Evolutionary conservation across 1,284 basidiomycete genomes (phyloP).

Genomic region (Trametes versicolor): DNA sequence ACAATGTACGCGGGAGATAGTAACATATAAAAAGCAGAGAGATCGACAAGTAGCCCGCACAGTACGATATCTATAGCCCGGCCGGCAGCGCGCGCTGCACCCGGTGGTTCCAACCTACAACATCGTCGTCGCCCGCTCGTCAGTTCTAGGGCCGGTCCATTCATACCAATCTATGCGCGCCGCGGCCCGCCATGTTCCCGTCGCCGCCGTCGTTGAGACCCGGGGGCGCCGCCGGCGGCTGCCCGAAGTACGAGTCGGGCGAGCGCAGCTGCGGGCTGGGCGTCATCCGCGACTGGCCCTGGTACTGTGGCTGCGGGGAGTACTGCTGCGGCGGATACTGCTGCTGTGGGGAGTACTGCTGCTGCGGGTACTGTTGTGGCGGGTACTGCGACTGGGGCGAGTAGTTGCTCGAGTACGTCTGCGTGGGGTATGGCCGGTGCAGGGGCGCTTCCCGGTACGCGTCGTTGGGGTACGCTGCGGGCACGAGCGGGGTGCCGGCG

Average conservation of each 20-base stretch:
- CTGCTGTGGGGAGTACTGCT: slow-evolving; percentile 35
- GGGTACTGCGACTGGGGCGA: slow-evolving; percentile 47
- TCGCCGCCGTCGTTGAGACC: slow-evolving; percentile 26
- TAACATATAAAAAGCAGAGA: slow-evolving; percentile 21
- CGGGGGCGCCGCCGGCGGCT: slow-evolving; percentile 35
- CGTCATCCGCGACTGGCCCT: slow-evolving; percentile 19
- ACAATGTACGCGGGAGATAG: slow-evolving; percentile 25
- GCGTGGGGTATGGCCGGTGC: slow-evolving; percentile 42
- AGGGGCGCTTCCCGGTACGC: slow-evolving; percentile 44
- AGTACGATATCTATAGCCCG: slow-evolving; percentile 25
- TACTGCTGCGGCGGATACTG: slow-evolving; percentile 38
- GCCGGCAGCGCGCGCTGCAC: not conserved
- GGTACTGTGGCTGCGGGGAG: slow-evolving; percentile 29
- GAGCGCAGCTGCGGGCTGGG: slow-evolving; percentile 21
- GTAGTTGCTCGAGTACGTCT: slow-evolving; percentile 39
- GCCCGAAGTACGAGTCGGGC: slow-evolving; percentile 27
- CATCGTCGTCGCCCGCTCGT: slow-evolving; percentile 17
- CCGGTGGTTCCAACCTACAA: slow-evolving; percentile 26
- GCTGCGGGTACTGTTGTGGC: slow-evolving; percentile 22
- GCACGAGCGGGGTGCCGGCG: slow-evolving; percentile 30
- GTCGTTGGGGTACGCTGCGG: slow-evolving; percentile 33
- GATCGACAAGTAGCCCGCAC: slow-evolving; percentile 34
- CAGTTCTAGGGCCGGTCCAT: slow-evolving; percentile 2
- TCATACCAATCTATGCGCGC: slow-evolving; percentile 31
- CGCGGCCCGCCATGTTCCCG: slow-evolving; percentile 36